A percentile compares a stretch with the other conserved stretches of the same genome.
Evolutionary conservation across 371 early-diverging fungal genomes (phyloP).

Genomic region (Syncephalis plumigaleata): DNA sequence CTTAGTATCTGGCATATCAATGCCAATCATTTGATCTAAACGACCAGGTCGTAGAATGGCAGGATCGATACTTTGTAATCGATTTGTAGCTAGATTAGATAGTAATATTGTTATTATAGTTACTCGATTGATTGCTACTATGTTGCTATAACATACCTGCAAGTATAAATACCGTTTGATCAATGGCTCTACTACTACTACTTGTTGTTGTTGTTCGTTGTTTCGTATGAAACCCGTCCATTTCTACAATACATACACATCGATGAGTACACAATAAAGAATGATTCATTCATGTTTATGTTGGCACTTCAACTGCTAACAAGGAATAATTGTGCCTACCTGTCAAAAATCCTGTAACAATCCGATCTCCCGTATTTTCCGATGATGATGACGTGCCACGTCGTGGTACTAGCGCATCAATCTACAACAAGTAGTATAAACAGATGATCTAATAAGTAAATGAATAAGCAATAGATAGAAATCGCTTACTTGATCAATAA

Average conservation of each 20-base stretch:
- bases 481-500: slow-evolving; percentile 52
- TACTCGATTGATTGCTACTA: slow-evolving; percentile 2
- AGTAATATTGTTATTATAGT: slow-evolving; percentile 97
- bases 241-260: slow-evolving; percentile 32
- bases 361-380: slow-evolving; percentile 63
- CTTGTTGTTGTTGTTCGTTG: slow-evolving; percentile 8
- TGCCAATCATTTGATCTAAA: slow-evolving; percentile 98
- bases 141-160: not conserved
- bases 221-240: slow-evolving; percentile 60
- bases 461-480: not conserved
- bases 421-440: slow-evolving; percentile 14
- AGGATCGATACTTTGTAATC: slow-evolving; percentile 98
- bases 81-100: slow-evolving; percentile 99
- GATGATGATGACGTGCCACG: slow-evolving; percentile 48
- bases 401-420: slow-evolving; percentile 47
- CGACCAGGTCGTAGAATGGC: slow-evolving; percentile 97
- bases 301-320: no score
- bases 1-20: slow-evolving; percentile 66
- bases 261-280: no score
- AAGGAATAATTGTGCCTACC: no score
- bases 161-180: slow-evolving; percentile 36
- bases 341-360: slow-evolving; percentile 59
- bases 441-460: no score
- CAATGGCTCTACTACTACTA: slow-evolving; percentile 28
- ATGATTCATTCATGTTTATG: no score